Evolutionary conservation across 106 monocot genomes (phyloP).

Genomic region (Alisma plantagoaquatica): DNA sequence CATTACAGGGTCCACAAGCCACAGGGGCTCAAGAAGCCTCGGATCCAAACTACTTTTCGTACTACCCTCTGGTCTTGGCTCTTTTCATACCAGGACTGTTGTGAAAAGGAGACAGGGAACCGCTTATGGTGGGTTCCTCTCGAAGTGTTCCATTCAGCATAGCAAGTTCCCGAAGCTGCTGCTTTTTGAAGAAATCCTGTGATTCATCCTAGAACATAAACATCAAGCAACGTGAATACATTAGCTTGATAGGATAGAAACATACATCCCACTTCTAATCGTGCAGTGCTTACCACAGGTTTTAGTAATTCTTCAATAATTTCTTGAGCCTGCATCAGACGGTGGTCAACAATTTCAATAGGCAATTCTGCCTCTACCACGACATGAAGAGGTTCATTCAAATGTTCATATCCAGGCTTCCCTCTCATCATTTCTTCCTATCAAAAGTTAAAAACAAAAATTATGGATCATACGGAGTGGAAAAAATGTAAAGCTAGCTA

Average conservation of each 20-base stretch:
- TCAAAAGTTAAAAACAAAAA: not conserved
- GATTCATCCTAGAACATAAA: conserved; percentile 95
- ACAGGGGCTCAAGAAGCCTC: no score
- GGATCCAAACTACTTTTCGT: no score
- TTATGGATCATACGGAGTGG: not conserved
- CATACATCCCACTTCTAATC: no score
- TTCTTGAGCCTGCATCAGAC: conserved; percentile 70
- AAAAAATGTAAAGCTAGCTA: no score
- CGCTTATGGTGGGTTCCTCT: conserved; percentile 66
- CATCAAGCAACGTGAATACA: no score
- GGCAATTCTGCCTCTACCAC: conserved; percentile 90
- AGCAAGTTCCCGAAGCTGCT: conserved; percentile 90
- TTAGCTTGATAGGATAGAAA: no score
- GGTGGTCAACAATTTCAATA: conserved; percentile 63
- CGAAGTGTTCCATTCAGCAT: conserved; percentile 84
- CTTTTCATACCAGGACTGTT: conserved; percentile 86
- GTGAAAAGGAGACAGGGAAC: conserved; percentile 79
- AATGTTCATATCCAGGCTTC: conserved; percentile 91
- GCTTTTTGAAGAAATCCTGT: conserved; percentile 90
- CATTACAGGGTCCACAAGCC: no score
- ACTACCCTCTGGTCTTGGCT: conserved; percentile 75
- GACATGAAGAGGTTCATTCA: conserved; percentile 89
- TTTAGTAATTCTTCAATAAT: conserved; percentile 86
- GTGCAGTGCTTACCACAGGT: no score
- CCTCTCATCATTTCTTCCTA: conserved; percentile 98